Base-by-base conservation (phyloP, 768 basidiomycete genomes). In the Galerina marginata region DNA sequence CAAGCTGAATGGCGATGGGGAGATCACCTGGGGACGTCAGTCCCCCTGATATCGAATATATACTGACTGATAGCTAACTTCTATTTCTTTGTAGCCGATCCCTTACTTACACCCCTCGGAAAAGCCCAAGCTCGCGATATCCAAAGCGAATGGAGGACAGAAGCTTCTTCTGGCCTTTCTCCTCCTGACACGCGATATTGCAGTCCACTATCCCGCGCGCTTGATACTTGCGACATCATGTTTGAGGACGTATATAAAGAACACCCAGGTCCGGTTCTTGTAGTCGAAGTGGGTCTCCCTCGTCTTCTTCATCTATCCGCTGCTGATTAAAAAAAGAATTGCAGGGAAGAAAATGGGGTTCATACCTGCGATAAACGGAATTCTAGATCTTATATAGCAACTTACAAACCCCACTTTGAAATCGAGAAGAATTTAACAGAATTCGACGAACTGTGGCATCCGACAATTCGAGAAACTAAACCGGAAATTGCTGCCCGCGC, bases 1-100 rank as follows among this genome's bases (percentile, higher is more conserved):
- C 3, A 86, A 81, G 65, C 68, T 86, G 6, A 72, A 89, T 50
- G 87, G 86, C 0, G 88, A 93, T 62, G 87, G 77, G 9, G 81
- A 88, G 55, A 72, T 91, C 4, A 74, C 74, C 1, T 93, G 91
- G 91, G 91, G 91, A 36, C 90, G 89, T 89, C 65, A 63, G 89
- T 82, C 15, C 11, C 4, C 29, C 29, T 5, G 4, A 4, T 36
- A 45, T 48, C 37, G 16, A 51, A 36, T 7, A 46, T 42, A 50
- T 15, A 46, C 12, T 16, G 42, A 44, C 15, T 50, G 6, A 37
- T 43, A 61, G n/a, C 48, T 25, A 39, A 46, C n/a, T 7, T 15
- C 42, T 9, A 54, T 33, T 16, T 39, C 42, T 36, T 14, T 57
- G n/a, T 63, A 88, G 88, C 90, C 25, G 90, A 92, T 68, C 83